These are phyloP conservation scores for Wickerhamiella alocasiicola DNA, from an alignment of 805 yeast species.

Conservation along the genomic window DNA sequence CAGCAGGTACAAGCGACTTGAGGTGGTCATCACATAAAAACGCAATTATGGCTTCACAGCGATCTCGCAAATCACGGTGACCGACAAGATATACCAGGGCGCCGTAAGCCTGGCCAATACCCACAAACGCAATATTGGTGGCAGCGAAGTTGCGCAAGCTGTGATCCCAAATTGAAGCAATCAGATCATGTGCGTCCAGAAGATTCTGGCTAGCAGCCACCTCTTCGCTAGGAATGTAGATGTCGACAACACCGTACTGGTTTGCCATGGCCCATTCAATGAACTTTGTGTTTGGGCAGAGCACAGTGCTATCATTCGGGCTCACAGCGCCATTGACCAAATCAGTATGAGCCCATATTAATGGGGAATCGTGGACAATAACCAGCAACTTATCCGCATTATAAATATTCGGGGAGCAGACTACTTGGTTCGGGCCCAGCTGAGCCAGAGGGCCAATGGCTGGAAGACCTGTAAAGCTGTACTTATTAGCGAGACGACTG, in stretches of 20 bases:
- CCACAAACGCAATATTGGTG: conserved; percentile 62
- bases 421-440: conserved; percentile 42
- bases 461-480: conserved; percentile 58
- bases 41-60: conserved; percentile 58
- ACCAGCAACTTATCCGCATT: conserved; percentile 48
- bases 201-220: conserved; percentile 27
- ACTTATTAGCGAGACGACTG: conserved; percentile 36
- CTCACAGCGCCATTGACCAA: conserved; percentile 70
- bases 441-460: conserved; percentile 32
- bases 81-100: conserved; percentile 81
- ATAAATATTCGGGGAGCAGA: conserved; percentile 61
- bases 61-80: conserved; percentile 55
- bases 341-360: conserved; percentile 78
- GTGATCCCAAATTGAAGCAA: conserved; percentile 82
- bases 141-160: conserved; percentile 66
- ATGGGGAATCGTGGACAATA: conserved; percentile 81
- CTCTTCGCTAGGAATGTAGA: conserved; percentile 56
- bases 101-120: conserved; percentile 80
- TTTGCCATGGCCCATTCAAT: conserved; percentile 52
- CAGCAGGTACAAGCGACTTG: conserved; percentile 68
- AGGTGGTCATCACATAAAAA: conserved; percentile 58
- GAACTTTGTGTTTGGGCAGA: conserved; percentile 60
- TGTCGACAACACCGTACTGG: conserved; percentile 70
- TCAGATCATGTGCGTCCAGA: conserved; percentile 50
- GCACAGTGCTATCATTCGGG: conserved; percentile 55